These are phyloP conservation scores for Teratosphaeriaceae sp. DNA, from an alignment of 2,329 filamentous ascomycete genomes.

Conservation along the genomic window DNA sequence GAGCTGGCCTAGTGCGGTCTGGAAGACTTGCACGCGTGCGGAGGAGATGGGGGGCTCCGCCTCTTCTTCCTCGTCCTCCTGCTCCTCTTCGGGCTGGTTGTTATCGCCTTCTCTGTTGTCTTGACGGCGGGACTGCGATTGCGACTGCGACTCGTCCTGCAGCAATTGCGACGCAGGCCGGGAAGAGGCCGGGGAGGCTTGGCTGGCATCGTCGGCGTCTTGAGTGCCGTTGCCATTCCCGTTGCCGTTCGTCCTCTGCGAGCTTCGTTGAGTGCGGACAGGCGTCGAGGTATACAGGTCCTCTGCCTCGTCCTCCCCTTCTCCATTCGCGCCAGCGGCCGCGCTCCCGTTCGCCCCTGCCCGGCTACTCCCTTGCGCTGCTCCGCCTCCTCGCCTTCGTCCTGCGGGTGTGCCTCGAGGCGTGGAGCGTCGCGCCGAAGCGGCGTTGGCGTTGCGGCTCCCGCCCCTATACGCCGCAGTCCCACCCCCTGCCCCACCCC, in stretches of 20 bases:
- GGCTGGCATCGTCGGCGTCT: conserved; percentile 39
- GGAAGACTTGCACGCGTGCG: conserved; percentile 66
- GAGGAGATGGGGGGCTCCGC: conserved; percentile 47
- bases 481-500: conserved; percentile 43
- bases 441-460: too few relatives aligned
- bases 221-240: conserved; percentile 30
- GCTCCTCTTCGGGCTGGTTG: conserved; percentile 11
- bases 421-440: too few relatives aligned
- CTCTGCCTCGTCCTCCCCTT: conserved; percentile 49
- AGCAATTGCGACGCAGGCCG: conserved; percentile 66
- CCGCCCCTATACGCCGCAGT: conserved; percentile 21
- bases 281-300: conserved; percentile 50
- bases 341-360: conserved; percentile 20
- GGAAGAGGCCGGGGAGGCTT: conserved; percentile 72
- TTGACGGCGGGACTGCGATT: conserved; percentile 29
- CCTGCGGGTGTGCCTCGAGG: too few relatives aligned
- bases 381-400: conserved; percentile 18
- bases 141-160: conserved; percentile 47
- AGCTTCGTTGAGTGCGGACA: conserved; percentile 38
- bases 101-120: too few relatives aligned
- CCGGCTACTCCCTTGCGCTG: conserved; percentile 12
- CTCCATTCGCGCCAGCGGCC: conserved; percentile 24
- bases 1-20: conserved; percentile 72
- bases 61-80: conserved; percentile 24
- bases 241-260: too few relatives aligned